A percentile compares a stretch with the other conserved stretches of the same genome.
These are phyloP conservation scores for Amanita thiersii DNA, from an alignment of 768 basidiomycete genomes.

Conservation along the genomic window DNA sequence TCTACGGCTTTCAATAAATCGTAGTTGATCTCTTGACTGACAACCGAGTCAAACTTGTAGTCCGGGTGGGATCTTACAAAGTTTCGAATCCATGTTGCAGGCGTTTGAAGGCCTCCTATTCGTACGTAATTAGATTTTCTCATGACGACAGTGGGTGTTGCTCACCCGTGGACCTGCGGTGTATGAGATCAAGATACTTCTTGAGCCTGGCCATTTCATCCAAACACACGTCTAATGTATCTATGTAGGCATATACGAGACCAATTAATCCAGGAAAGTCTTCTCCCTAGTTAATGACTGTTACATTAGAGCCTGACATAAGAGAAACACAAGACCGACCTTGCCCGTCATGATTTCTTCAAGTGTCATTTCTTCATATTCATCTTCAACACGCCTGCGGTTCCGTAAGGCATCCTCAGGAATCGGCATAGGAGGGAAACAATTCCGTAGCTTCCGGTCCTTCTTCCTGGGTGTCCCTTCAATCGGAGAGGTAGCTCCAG, in stretches of 20 bases:
- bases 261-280: constrained; percentile 76
- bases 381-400: constrained; percentile 53
- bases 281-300: constrained; percentile 33
- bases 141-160: background rate
- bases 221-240: constrained; percentile 71
- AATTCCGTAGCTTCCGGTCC: constrained; percentile 63
- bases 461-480: constrained; percentile 33
- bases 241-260: constrained; percentile 77
- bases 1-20: constrained; percentile 87
- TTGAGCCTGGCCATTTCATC: constrained; percentile 54
- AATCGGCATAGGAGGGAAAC: constrained; percentile 55
- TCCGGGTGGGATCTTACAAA: constrained; percentile 86
- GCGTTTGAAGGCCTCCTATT: constrained; percentile 71
- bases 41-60: constrained; percentile 93
- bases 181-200: constrained; percentile 75
- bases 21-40: constrained; percentile 87
- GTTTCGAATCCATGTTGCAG: constrained; percentile 89
- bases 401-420: constrained; percentile 34
- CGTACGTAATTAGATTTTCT: constrained; percentile 5
- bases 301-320: background rate
- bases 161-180: constrained; percentile 69
- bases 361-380: constrained; percentile 90
- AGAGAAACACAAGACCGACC: constrained; percentile 27
- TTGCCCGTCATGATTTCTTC: constrained; percentile 94
- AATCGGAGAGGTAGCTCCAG: constrained; percentile 29